Base-by-base conservation (phyloP, 2,329 filamentous ascomycete species). In the Xylaria sp. region DNA sequence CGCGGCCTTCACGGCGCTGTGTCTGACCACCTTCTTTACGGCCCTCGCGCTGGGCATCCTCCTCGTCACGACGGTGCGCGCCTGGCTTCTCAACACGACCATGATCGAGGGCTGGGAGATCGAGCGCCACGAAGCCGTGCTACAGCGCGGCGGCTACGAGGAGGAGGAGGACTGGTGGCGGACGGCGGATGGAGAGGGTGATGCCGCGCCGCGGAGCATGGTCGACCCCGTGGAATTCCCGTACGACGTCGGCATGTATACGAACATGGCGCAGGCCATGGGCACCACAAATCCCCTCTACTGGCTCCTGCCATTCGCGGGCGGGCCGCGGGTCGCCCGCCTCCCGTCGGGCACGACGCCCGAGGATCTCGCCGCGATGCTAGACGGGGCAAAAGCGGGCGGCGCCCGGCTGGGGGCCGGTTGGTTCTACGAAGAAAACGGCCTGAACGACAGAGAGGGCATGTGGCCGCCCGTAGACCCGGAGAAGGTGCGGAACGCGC, bases 21-120 rank as follows among this genome's bases (percentile, higher is more conserved):
- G 83, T 0, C 75, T 90, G n/a, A 78, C 85, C 15, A 88, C 88
- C 73, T 84, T 85, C 53, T 75, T 89, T 38, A 88, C 88, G 0
- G 81, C 87, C 9, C 83, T 94, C 58, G 87, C 84, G 0, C 83
- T 96, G 0, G 79, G 80, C 0, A 83, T 96, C 42, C 84, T 96
- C 67, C 80, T 94, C 3, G 77, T 85, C n/a, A 86, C 88, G 5
- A 88, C 89, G 0, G 63, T 86, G 0, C 87, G 86, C 76, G 84
- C 84, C 61, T 89, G 92, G 76, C 73, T 85, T 3, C 83, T 90
- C 67, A 94, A 94, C 79, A 88, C 85, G 17, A 95, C 92, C 27
- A 93, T 92, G 77, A 96, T 96, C 73, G 93, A 96, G 79, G 85
- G 85, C 67, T 95, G 92, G 92, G 92, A 91, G 75, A 78, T 88